Evolutionary conservation across 805 yeast species (phyloP).

Genomic region (Saccharomycopsis sp.): DNA sequence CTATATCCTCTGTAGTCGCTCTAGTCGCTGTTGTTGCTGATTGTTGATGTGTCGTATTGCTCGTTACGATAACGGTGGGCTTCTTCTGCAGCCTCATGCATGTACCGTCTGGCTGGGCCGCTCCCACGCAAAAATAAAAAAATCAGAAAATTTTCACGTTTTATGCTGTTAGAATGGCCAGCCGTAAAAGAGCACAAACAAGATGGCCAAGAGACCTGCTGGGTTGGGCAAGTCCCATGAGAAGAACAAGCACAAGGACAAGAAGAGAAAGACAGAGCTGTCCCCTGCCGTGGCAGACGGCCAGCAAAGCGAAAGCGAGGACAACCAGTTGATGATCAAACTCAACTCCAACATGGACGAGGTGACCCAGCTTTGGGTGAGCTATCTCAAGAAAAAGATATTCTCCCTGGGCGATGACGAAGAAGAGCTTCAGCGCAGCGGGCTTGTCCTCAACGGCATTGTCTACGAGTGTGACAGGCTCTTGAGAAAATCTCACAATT

Average conservation of each 20-base stretch:
- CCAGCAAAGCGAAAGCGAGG: conserved; percentile 20
- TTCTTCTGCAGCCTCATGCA: too few species aligned
- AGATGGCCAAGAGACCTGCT: conserved; percentile 55
- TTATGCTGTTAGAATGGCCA: too few species aligned
- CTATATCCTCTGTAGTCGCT: too few species aligned
- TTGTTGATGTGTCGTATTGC: too few species aligned
- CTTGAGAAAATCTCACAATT: conserved; percentile 33
- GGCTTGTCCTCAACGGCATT: conserved; percentile 66
- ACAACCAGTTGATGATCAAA: conserved; percentile 7
- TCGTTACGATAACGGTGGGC: too few species aligned
- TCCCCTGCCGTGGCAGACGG: conserved; percentile 21
- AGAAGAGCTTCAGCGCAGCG: conserved; percentile 30
- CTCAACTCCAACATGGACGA: conserved; percentile 6
- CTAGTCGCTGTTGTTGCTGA: too few species aligned
- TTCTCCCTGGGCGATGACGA: conserved; percentile 15
- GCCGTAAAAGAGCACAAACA: background rate
- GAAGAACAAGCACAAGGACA: conserved; percentile 35
- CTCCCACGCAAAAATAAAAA: too few species aligned
- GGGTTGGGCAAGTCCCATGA: conserved; percentile 57
- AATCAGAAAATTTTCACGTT: too few species aligned
- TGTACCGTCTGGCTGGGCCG: too few species aligned
- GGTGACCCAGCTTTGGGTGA: conserved; percentile 16
- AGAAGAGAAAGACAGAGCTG: conserved; percentile 1
- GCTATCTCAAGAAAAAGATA: conserved; percentile 24
- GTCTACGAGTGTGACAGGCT: conserved; percentile 88